Conservation (phyloP, 2,329 filamentous ascomycete genomes). For the Bipolaris zeicola region DNA sequence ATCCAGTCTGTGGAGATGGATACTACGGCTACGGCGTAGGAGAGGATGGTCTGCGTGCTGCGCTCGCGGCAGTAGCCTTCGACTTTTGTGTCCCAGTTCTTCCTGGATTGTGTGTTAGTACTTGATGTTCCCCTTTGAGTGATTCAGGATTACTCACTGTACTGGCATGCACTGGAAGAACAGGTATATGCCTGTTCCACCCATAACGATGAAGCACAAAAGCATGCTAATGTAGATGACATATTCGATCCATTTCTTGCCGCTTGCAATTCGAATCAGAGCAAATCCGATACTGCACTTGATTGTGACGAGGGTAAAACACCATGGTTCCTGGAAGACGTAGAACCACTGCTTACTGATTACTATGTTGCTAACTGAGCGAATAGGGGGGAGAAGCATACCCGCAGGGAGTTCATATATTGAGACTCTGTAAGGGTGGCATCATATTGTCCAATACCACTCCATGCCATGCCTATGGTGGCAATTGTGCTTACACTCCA, state of each 20-base stretch:
- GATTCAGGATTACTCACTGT: neutral
- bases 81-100: slow-evolving; percentile 4
- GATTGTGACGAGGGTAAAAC: slow-evolving; percentile 13
- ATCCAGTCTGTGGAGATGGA: slow-evolving; percentile 13
- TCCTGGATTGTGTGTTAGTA: neutral
- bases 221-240: slow-evolving; percentile 9
- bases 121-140: neutral
- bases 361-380: neutral
- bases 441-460: slow-evolving; percentile 8
- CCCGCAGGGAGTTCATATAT: slow-evolving; percentile 6
- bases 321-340: slow-evolving; percentile 14
- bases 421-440: slow-evolving; percentile 3
- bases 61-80: slow-evolving; percentile 5
- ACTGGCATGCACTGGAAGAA: slow-evolving; percentile 11
- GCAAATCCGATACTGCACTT: slow-evolving; percentile 13
- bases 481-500: slow-evolving; percentile 10
- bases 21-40: slow-evolving; percentile 10
- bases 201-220: slow-evolving; percentile 9
- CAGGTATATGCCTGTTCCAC: slow-evolving; percentile 9
- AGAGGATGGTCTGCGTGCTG: slow-evolving; percentile 6
- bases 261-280: slow-evolving; percentile 9
- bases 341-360: slow-evolving; percentile 9
- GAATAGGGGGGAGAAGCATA: neutral
- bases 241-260: slow-evolving; percentile 13
- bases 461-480: slow-evolving; percentile 11